Evolutionary conservation across 371 early-diverging fungal species (phyloP), one percentile per base, ranked within the genome.

Genomic region (Mucor racemosus): DNA sequence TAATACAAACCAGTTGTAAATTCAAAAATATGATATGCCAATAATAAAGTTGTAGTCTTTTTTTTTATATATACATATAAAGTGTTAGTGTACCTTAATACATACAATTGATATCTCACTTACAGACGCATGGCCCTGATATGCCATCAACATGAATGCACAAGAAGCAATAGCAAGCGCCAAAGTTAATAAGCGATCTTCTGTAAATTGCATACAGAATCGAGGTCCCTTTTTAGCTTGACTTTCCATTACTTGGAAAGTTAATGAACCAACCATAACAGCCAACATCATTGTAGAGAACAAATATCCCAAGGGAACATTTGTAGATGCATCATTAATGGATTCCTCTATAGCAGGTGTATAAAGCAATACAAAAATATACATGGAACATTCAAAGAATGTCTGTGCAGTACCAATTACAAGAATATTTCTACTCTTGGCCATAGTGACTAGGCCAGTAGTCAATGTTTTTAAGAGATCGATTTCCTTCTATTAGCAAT

Each of bases 301-400:
- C 15, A 92, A 72, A 56, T 86, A 90, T 4, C 78, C 92, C 50
- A 84, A 63, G 57, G 78, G 90, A 67, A 78, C 77, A 31, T 13
- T 54, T 5, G 14, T 35, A 48, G 44, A 19, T 38, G 57, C 42
- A 26, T 58, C 26, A 17, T 62, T 34, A 21, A 68, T 62, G 5
- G 69, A 63, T 58, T 67, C 71, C 71, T 92, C 91, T 26, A 94
- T 67, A 8, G 90, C 86, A 5, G 92, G 92, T 3, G 85, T 84
- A 78, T 90, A 94, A 11, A 94, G 71, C 55, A 94, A 66, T n/a
- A 93, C 92, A 74, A 93, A 93, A 3, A 86, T 87, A 75, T 93
- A 93, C 93, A 93, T 93, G 64, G 91, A 86, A 48, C 88, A 86
- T 68, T 94, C 94, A 76, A 91, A 92, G 8, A 88, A 77, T 5